These are phyloP conservation scores for Leccinum subtestaceum DNA, from an alignment of 768 basidiomycete species.

Conservation along the genomic window DNA sequence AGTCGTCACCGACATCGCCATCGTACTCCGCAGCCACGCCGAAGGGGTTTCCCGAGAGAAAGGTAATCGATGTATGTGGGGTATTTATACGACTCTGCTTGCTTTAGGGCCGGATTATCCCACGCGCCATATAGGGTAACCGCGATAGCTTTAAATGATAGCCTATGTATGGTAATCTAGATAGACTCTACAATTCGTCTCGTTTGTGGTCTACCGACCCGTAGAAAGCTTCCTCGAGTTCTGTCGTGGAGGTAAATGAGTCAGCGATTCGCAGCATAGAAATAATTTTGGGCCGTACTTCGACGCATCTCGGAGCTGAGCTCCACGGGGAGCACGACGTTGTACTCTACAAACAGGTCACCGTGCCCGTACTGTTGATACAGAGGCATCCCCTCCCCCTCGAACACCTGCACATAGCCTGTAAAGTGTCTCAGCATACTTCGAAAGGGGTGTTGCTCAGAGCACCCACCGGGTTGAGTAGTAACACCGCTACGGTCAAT, in stretches of 20 bases:
- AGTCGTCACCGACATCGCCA: not conserved
- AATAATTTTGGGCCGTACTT: slow-evolving; percentile 54
- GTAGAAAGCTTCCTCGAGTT: slow-evolving; percentile 54
- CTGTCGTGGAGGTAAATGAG: slow-evolving; percentile 35
- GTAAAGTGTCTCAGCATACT: slow-evolving; percentile 4
- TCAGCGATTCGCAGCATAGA: not conserved
- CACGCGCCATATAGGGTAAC: slow-evolving; percentile 17
- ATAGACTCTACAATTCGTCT: slow-evolving; percentile 38
- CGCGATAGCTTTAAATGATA: not conserved
- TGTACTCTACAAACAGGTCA: slow-evolving; percentile 91
- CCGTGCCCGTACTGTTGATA: slow-evolving; percentile 61
- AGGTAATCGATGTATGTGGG: not conserved
- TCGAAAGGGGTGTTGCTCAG: not conserved
- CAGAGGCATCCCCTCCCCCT: slow-evolving; percentile 87
- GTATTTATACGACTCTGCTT: slow-evolving; percentile 14
- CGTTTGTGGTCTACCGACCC: slow-evolving; percentile 30
- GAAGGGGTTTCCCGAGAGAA: slow-evolving; percentile 34
- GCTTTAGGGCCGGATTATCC: slow-evolving; percentile 32
- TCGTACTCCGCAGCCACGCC: slow-evolving; percentile 13
- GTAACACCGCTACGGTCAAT: slow-evolving; percentile 78
- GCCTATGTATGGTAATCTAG: not conserved
- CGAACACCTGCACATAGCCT: slow-evolving; percentile 84
- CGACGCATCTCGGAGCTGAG: slow-evolving; percentile 63
- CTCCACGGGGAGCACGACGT: slow-evolving; percentile 79
- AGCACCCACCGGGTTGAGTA: slow-evolving; percentile 79